Evolutionary conservation across 129 eudicot genomes (phyloP).

Genomic region (Centaurea solstitialis): DNA sequence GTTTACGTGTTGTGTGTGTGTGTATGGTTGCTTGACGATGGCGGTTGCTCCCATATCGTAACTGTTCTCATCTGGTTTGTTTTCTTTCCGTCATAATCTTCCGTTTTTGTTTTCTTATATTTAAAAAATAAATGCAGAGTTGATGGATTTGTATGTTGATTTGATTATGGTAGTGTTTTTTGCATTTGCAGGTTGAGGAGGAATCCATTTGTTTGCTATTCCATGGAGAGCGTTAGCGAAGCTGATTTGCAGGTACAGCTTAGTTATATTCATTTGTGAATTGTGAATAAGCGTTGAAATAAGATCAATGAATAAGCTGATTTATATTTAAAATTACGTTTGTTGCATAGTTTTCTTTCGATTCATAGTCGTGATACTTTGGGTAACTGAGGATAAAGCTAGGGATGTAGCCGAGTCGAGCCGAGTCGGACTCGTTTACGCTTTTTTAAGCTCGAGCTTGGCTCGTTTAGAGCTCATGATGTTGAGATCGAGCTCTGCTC

Average conservation of each 20-base stretch:
- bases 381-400: no score
- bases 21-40: not conserved
- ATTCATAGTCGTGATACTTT: no score
- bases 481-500: no score
- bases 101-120: not conserved
- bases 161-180: no score
- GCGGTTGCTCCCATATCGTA: conserved; percentile 11
- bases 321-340: no score
- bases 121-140: not conserved
- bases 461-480: no score
- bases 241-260: conserved; percentile 4
- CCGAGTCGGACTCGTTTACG: no score
- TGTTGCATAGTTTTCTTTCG: no score
- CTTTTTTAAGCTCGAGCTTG: no score
- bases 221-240: not conserved
- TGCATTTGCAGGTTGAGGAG: conserved; percentile 31
- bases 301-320: no score
- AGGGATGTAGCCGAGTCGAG: no score
- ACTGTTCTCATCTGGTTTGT: conserved; percentile 5
- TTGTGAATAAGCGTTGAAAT: not conserved
- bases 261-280: not conserved
- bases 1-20: conserved; percentile 14
- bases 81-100: not conserved
- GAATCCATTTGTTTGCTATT: not conserved
- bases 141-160: not conserved